These are phyloP conservation scores for Fusarium torulosum DNA, from an alignment of 2,329 filamentous ascomycete genomes.

Conservation along the genomic window DNA sequence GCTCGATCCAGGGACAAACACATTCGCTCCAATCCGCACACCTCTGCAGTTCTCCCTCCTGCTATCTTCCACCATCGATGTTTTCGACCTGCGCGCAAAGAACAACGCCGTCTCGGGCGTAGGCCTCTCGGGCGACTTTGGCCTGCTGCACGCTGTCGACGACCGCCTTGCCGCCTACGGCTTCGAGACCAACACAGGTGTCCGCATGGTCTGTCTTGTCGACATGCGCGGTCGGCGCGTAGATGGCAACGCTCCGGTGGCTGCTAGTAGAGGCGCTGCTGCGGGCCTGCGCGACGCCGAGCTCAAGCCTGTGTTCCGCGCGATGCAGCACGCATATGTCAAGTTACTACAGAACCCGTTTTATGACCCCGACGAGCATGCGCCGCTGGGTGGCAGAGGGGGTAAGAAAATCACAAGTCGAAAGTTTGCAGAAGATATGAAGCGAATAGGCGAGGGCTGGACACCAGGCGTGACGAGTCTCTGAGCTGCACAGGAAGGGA, in stretches of 20 bases:
- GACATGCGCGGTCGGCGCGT: constrained; percentile 84
- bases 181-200: constrained; percentile 94
- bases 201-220: constrained; percentile 90
- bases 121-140: constrained; percentile 82
- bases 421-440: constrained; percentile 84
- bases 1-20: constrained; percentile 68
- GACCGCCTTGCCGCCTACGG: constrained; percentile 94
- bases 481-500: constrained; percentile 57
- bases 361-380: constrained; percentile 88
- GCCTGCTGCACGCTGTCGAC: constrained; percentile 91
- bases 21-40: constrained; percentile 70
- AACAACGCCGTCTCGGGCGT: constrained; percentile 67
- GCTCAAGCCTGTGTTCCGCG: constrained; percentile 88
- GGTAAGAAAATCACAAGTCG: constrained; percentile 83
- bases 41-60: constrained; percentile 93
- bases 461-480: constrained; percentile 75
- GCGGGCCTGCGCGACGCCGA: constrained; percentile 86
- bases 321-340: constrained; percentile 93
- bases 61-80: constrained; percentile 90
- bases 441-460: constrained; percentile 88
- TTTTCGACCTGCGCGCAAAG: constrained; percentile 88
- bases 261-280: constrained; percentile 54
- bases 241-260: constrained; percentile 45
- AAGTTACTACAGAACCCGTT: constrained; percentile 92
- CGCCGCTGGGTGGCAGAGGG: constrained; percentile 66